These are phyloP conservation scores for Aspergillus latus DNA, from an alignment of 2,329 filamentous ascomycete genomes.

Conservation along the genomic window DNA sequence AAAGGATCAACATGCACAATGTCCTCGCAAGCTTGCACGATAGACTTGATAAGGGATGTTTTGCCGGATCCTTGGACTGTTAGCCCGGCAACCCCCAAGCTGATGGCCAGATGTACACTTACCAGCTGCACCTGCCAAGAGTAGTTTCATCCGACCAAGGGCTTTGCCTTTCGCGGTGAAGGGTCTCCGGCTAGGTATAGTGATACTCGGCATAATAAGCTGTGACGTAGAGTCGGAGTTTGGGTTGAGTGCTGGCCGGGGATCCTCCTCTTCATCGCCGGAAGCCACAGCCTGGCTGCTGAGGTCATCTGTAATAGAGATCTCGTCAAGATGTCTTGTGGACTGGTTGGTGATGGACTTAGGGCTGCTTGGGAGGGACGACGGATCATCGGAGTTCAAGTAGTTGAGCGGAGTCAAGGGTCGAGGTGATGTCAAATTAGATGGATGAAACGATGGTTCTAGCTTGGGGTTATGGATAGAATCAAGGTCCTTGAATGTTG, in stretches of 20 bases:
- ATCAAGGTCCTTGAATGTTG: constrained; percentile 32
- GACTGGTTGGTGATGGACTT: constrained; percentile 61
- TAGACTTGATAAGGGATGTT: constrained; percentile 82
- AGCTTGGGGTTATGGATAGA: constrained; percentile 15
- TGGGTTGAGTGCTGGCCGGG: constrained; percentile 28
- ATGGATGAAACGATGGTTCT: constrained; percentile 23
- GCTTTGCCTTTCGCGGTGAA: constrained; percentile 85
- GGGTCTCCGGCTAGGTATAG: constrained; percentile 81
- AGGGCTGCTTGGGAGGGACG: constrained; percentile 58
- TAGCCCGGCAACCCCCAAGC: background rate
- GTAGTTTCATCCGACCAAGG: constrained; percentile 83
- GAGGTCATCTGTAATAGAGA: constrained; percentile 55
- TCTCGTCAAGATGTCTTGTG: constrained; percentile 58
- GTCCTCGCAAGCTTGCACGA: constrained; percentile 82
- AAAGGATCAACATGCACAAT: constrained; percentile 87
- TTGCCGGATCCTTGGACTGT: constrained; percentile 70
- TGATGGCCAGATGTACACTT: constrained; percentile 25
- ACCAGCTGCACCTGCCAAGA: constrained; percentile 79
- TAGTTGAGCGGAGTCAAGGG: constrained; percentile 50
- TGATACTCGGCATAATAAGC: constrained; percentile 96
- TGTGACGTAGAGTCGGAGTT: constrained; percentile 55
- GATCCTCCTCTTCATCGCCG: constrained; percentile 55
- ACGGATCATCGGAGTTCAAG: constrained; percentile 48
- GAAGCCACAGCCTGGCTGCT: constrained; percentile 57
- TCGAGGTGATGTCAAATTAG: constrained; percentile 35